These are phyloP conservation scores for Lactifluus volemus DNA, from an alignment of 768 basidiomycete genomes.

Conservation along the genomic window DNA sequence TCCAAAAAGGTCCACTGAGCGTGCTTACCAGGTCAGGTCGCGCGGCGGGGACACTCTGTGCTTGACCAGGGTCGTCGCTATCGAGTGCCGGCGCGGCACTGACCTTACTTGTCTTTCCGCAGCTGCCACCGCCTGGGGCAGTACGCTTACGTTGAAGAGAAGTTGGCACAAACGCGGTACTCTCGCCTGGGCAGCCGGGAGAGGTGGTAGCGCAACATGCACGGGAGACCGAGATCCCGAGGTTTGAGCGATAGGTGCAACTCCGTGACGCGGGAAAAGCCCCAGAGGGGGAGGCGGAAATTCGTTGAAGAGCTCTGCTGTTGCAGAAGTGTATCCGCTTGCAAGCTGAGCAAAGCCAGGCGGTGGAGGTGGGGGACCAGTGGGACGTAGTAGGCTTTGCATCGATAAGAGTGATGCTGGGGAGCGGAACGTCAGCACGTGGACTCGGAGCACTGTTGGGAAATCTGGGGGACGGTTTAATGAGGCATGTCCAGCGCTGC, in stretches of 20 bases:
- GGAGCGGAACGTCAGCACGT: neutral
- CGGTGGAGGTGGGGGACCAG: conserved; percentile 22
- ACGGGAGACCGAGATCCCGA: conserved; percentile 13
- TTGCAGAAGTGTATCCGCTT: conserved; percentile 23
- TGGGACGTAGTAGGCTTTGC: conserved; percentile 15
- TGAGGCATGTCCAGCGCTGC: conserved; percentile 1
- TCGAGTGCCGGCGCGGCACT: conserved; percentile 26
- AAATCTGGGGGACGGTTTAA: neutral
- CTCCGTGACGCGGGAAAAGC: conserved; percentile 50
- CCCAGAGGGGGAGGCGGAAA: conserved; percentile 30
- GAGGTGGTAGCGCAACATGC: conserved; percentile 28
- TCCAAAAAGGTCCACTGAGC: conserved; percentile 52
- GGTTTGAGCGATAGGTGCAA: conserved; percentile 3
- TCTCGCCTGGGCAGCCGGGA: conserved; percentile 38
- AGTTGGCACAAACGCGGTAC: conserved; percentile 83
- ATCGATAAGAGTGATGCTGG: neutral
- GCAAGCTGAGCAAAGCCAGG: conserved; percentile 22
- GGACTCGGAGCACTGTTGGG: neutral
- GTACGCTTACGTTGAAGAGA: conserved; percentile 69
- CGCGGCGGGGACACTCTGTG: conserved; percentile 29
- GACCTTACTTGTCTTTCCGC: conserved; percentile 21
- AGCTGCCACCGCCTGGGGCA: conserved; percentile 1
- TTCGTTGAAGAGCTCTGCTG: conserved; percentile 25
- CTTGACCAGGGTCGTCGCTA: conserved; percentile 26
- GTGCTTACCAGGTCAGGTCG: conserved; percentile 61